Base-by-base conservation (phyloP, 1,139 yeast species). In the Sugiyamaella grinbergsii region DNA sequence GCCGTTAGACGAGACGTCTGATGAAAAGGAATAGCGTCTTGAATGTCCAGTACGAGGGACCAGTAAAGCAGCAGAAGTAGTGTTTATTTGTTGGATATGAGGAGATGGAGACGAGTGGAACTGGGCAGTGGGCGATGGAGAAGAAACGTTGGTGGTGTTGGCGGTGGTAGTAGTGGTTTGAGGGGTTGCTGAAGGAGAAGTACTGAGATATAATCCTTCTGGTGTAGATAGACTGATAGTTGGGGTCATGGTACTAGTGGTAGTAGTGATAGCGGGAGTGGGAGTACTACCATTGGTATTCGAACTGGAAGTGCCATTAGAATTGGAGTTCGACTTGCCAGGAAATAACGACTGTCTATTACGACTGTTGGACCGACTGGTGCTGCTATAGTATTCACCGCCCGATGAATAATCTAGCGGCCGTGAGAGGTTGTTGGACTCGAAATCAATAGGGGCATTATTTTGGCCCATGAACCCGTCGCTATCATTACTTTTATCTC, bases 1-100 rank as follows among this genome's bases (percentile, higher is more conserved):
- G n/a, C 33, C 13, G 2, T 22, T 32, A 3, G 54, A 48, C 2
- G 54, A 51, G 7, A 38, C 45, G 23, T 51, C 54, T 2, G 54
- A 50, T 8, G 47, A 46, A 20, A 40, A 36, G 11, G 56, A 50
- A 33, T 46, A 26, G 28, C 50, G 11, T 29, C 50, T 45, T 6
- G 36, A 13, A 20, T 31, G 47, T 4, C 38, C 51, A n/a, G 33
- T 29, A 6, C 47, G 43, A 28, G 45, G 45, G 8, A 41, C 45
- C n/a, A 31, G 28, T 22, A 41, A 19, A 13, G 38, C 45, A 3
- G 45, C 38, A 23, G 42, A 38, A 7, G 31, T 15, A 2, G 42
- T 13, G 33, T n/a, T 4, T 29, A 29, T 16, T 13, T 29, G 33
- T 11, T 15, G 16, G 15, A 29, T 29, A 11, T 29, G 13, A 2